These are phyloP conservation scores for Coleophoma crateriformis DNA, from an alignment of 2,329 filamentous ascomycete species.

Conservation along the genomic window DNA sequence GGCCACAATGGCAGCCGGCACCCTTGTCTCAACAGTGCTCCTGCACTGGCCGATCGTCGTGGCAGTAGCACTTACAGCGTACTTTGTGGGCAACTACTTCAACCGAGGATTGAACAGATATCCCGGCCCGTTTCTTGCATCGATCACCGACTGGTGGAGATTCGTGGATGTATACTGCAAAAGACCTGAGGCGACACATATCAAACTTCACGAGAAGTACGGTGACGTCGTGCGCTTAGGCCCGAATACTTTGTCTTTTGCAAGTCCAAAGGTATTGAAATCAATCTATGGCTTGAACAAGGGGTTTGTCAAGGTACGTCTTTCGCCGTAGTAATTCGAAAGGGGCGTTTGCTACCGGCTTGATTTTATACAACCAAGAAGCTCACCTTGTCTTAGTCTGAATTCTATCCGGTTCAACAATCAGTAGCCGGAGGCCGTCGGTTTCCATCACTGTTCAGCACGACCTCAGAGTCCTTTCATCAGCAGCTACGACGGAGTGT, in stretches of 20 bases:
- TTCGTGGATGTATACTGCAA: conserved; percentile 62
- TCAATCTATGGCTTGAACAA: conserved; percentile 79
- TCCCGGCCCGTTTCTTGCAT: conserved; percentile 66
- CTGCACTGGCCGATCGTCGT: conserved; percentile 37
- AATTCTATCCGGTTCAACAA: conserved; percentile 77
- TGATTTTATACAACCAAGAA: background rate
- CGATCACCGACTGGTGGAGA: conserved; percentile 68
- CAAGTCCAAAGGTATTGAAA: conserved; percentile 67
- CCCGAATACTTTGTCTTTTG: conserved; percentile 69
- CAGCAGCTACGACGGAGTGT: conserved; percentile 69
- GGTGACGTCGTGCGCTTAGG: conserved; percentile 72
- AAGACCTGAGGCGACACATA: conserved; percentile 62
- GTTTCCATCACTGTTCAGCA: conserved; percentile 71
- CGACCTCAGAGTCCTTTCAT: conserved; percentile 70
- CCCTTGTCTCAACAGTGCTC: conserved; percentile 10
- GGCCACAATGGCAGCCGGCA: conserved; percentile 11
- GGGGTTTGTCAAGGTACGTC: conserved; percentile 65
- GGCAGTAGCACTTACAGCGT: conserved; percentile 28
- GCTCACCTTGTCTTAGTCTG: conserved; percentile 45
- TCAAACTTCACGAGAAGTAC: conserved; percentile 62
- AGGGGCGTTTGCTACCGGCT: background rate
- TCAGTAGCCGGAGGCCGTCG: conserved; percentile 63
- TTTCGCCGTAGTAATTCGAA: background rate
- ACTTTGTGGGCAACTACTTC: conserved; percentile 43
- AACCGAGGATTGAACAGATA: conserved; percentile 61